phyloP scores from a whole-genome alignment of 2,329 filamentous ascomycete genomes.

The Trematosphaeria pertusa region DNA sequence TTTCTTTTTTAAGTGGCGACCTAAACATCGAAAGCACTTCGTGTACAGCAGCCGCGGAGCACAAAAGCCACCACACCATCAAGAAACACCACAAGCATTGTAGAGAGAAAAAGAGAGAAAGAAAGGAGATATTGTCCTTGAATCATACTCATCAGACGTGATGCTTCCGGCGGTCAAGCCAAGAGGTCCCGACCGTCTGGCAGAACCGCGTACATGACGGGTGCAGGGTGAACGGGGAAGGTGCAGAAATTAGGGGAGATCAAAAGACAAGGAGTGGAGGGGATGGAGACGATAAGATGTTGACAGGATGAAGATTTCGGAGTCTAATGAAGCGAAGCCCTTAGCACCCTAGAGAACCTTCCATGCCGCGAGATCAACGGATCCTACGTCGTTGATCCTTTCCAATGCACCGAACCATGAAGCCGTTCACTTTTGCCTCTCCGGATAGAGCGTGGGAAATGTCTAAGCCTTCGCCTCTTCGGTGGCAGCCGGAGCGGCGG shows the following conservation, averaged over 20 bases:
- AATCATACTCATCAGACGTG: slow-evolving; percentile 30
- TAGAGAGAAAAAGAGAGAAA: slow-evolving; percentile 12
- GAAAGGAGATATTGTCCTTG: not conserved
- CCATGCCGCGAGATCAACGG: slow-evolving; percentile 40
- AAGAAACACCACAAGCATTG: too few species aligned
- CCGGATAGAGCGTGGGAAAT: slow-evolving; percentile 25
- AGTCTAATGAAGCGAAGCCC: slow-evolving; percentile 46
- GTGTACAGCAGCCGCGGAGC: too few species aligned
- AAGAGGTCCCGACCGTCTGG: slow-evolving; percentile 23
- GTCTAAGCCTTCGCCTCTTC: slow-evolving; percentile 70
- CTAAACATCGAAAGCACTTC: too few species aligned
- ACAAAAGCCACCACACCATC: too few species aligned
- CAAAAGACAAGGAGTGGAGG: too few species aligned
- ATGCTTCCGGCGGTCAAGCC: slow-evolving; percentile 23
- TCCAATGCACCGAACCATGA: slow-evolving; percentile 43
- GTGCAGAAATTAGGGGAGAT: slow-evolving; percentile 1
- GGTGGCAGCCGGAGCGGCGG: slow-evolving; percentile 50
- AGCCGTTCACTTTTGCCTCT: slow-evolving; percentile 43
- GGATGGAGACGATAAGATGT: slow-evolving; percentile 19
- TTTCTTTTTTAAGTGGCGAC: slow-evolving; percentile 14
- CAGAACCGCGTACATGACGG: too few species aligned
- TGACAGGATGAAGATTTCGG: slow-evolving; percentile 47
- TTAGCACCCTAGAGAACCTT: slow-evolving; percentile 41
- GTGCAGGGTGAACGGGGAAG: too few species aligned
- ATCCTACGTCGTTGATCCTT: slow-evolving; percentile 37